Evolutionary conservation across 2,329 filamentous ascomycete genomes (phyloP), one percentile per base, ranked within the genome.

Genomic region (Fusarium nodosum): DNA sequence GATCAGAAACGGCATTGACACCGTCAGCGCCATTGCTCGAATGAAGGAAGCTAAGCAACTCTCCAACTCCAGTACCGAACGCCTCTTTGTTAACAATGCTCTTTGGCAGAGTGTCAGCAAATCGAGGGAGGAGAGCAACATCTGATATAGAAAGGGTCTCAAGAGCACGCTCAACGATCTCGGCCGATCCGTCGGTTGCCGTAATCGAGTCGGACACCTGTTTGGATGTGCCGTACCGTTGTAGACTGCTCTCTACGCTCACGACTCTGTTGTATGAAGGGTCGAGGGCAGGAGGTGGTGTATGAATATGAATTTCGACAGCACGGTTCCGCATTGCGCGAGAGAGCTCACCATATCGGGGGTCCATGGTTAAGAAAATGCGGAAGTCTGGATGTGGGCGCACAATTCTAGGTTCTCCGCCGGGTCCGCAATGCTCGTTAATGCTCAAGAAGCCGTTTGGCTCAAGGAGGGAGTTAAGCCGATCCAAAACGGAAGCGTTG

Each of bases 321-420:
- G 94, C 94, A 78, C 96, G 89, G 79, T 99, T 99, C 60, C 97
- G 87, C 96, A 99, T 99, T 1, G 96, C 96, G 67, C 96, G 88
- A 5, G 96, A 99, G 11, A 99, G 84, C 78, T 99, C 96, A 20
- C 96, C 97, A 78, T 97, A 93, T 51, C 91, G 89, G 46, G 96
- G 90, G 78, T 99, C 95, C 83, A 97, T 92, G 0, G 95, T 98
- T 77, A 99, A 83, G 79, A 99, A 98, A 22, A 99, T 89, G 60
- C 95, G 88, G 80, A 99, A 99, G 64, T 93, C 88, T 0, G 91
- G 86, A 81, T 98, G 94, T 16, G 96, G 94, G 58, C 81, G 88
- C 51, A 99, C 88, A 36, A 97, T 82, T 59, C 93, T 88, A 13
- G 94, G 91, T 73, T 93, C 90, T 33, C 95, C 95, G 75, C 95